A percentile compares a stretch with the other conserved stretches of the same genome.
Evolutionary conservation across 257 asterid genomes (phyloP).

Genomic region (Solanum pinnatisectum): DNA sequence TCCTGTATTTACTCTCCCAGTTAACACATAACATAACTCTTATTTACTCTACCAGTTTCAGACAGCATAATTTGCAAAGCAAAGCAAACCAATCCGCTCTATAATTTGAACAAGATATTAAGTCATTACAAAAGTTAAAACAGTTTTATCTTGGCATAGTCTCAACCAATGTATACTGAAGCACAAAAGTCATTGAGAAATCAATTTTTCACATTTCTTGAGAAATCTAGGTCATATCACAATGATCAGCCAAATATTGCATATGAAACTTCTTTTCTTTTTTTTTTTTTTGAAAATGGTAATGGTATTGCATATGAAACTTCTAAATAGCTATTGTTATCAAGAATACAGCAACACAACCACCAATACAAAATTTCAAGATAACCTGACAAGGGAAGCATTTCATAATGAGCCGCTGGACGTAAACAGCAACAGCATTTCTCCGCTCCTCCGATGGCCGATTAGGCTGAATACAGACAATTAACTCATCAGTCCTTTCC

Average conservation of each 20-base stretch:
- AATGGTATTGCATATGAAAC: not conserved
- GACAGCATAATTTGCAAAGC: not conserved
- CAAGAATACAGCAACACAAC: not conserved
- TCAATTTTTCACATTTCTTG: not conserved
- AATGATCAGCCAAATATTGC: not conserved
- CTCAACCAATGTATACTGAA: not conserved
- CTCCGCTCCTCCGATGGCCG: constrained; percentile 29
- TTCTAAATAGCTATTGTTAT: not conserved
- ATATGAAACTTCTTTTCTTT: not conserved
- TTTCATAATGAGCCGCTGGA: constrained; percentile 18
- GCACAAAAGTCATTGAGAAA: not conserved
- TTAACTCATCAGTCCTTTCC: constrained; percentile 82
- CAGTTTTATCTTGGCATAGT: not conserved
- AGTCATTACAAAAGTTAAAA: not conserved
- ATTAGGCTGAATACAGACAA: constrained; percentile 85
- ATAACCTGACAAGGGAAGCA: constrained; percentile 32
- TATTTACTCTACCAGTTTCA: not conserved
- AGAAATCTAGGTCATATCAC: not conserved
- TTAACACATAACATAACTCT: not conserved
- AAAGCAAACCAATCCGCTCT: not conserved
- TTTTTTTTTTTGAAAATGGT: no score
- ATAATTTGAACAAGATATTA: not conserved
- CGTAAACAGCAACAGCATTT: constrained; percentile 24
- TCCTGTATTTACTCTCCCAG: not conserved
- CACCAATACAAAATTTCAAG: not conserved